Base-by-base conservation (phyloP, 192 early-diverging fungal genomes). In the Phlyctochytrium bullatum region DNA sequence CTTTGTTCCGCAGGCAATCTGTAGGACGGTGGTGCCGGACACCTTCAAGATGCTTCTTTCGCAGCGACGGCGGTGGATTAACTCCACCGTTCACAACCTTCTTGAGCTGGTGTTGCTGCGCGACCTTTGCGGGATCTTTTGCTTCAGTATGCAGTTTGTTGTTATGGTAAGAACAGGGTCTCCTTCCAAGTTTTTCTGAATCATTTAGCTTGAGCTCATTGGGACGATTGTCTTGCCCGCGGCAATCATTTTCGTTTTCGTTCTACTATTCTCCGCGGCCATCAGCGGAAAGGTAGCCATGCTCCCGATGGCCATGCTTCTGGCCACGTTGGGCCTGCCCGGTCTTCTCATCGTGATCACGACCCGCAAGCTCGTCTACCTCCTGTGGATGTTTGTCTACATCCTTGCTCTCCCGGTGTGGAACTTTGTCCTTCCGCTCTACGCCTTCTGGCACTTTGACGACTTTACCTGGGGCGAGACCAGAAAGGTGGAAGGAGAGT, bases 1-100 rank as follows among this genome's bases (percentile, higher is more conserved):
- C 73, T 98, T 95, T 86, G 87, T 97, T 2, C 93, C 94, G 23
- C 88, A 90, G 58, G 92, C 94, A 0, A 86, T 94, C 35, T 95
- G 93, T 78, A 89, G 92, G 66, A 95, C 95, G 12, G 83, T 92
- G 23, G 95, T 95, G n/a, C 95, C 95, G 14, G 89, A 91, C 64
- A 86, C 88, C 29, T 97, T 95, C 79, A 69, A 65, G 25, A 87
- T 92, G 10, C 76, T 97, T 35, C 65, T 97, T 64, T 92, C 90
- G 32, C 95, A 97, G 76, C 85, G 95, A 54, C 86, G 95, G 52
- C 87, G 96, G 28, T 97, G 94, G 94, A 98, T 98, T 76, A 98
- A 98, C 79, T 92, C 91, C 52, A 98, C 96, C 0, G 89, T 98
- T 68, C 96, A 98, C 78, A 98, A 98, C 72, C 76, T 98, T 71